Base-by-base conservation (phyloP, 179 eudicot species). In the Spinacia oleracea region DNA sequence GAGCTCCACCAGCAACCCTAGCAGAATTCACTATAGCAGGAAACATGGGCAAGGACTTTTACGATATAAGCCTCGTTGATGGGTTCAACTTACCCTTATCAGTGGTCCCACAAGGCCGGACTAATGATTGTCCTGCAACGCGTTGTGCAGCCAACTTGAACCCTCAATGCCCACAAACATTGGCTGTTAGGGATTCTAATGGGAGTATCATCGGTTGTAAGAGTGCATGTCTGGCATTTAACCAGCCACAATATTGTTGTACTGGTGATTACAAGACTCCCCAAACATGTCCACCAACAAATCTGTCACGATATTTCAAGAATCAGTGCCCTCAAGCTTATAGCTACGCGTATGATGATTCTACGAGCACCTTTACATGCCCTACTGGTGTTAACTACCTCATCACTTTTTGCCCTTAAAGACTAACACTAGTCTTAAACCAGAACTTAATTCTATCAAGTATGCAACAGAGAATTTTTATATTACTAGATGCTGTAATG, bases 21-120 rank as follows among this genome's bases (percentile, higher is more conserved):
- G 88, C 85, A 7, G 89, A 89, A 66, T 85, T 88, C 70, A 86
- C 85, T 27, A 59, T 88, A 0, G 78, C 34, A 40, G 70, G 60
- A 63, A 25, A 23, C 50, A 87, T 75, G 73, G 77, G 83, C 34
- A 45, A 59, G 40, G 93, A 90, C 70, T 87, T 83, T 53, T 91
- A 88, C 34, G 91, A 88, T 66, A 79, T 89, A 40, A 89, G 93
- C 84, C 86, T 91, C 0, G 91, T 90, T 0, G 89, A 90, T n/a
- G 91, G 96, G 9, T 90, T 80, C 80, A 91, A 90, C 74, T 40
- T 91, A 10, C 91, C 90, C 0, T 18, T 91, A 0, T 74, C 89
- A 1, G 83, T 90, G 7, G n/a, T 18, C 43, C 90, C 96, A 6
- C 74, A 72, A 1, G 86, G 45, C 0, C 58, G 78, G 0, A 84